phyloP scores from a whole-genome alignment of 192 early-diverging fungal species.

The Chytriomyces confervae region DNA sequence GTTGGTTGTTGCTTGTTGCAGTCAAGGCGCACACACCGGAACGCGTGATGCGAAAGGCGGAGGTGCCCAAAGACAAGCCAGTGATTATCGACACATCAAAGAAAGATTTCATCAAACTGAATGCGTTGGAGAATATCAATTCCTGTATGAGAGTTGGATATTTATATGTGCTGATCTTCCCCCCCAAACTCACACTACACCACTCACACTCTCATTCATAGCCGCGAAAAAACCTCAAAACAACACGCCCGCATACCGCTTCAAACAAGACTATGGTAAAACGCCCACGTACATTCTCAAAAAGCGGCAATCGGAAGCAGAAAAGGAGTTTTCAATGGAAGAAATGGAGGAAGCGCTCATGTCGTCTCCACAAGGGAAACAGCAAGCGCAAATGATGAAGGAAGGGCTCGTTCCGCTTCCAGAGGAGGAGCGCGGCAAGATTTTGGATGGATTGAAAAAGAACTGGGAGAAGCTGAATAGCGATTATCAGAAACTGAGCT shows the following conservation, averaged over 20 bases:
- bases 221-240: slow-evolving; percentile 48
- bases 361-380: slow-evolving; percentile 21
- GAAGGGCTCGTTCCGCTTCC: slow-evolving; percentile 48
- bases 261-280: slow-evolving; percentile 57
- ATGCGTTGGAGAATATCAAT: slow-evolving; percentile 64
- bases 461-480: slow-evolving; percentile 62
- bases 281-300: slow-evolving; percentile 50
- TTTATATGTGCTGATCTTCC: no score
- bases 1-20: no score
- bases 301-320: slow-evolving; percentile 26
- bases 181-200: neutral
- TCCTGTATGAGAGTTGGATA: slow-evolving; percentile 48
- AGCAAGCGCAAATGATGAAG: slow-evolving; percentile 33
- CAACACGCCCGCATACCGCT: slow-evolving; percentile 38
- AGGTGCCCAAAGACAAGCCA: slow-evolving; percentile 49
- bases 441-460: slow-evolving; percentile 55
- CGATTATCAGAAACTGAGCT: slow-evolving; percentile 62
- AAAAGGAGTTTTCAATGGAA: slow-evolving; percentile 16
- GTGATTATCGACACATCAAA: slow-evolving; percentile 34
- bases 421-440: slow-evolving; percentile 55
- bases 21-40: slow-evolving; percentile 27
- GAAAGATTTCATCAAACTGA: slow-evolving; percentile 61
- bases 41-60: slow-evolving; percentile 53
- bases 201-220: slow-evolving; percentile 46
- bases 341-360: slow-evolving; percentile 37